Evolutionary conservation across 23 red algal species (phyloP).

Genomic region (Cyanidioschyzon merolae): DNA sequence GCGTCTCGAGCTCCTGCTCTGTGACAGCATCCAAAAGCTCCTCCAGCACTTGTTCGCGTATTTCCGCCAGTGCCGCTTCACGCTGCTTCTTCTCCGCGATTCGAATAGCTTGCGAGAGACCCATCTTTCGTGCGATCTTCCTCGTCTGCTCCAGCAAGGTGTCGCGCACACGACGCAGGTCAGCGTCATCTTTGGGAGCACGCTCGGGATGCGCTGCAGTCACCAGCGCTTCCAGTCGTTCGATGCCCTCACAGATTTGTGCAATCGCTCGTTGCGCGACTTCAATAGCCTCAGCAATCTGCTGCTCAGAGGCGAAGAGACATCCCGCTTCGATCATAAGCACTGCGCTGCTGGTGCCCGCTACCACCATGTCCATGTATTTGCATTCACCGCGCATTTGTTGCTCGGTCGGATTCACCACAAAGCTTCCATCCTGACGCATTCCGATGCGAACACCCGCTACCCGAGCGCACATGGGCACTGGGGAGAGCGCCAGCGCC

Average conservation of each 20-base stretch:
- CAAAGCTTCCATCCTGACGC: slow-evolving; percentile 29
- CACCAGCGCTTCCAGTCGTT: slow-evolving; percentile 21
- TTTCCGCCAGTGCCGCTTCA: slow-evolving; percentile 30
- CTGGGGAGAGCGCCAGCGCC: slow-evolving; percentile 49
- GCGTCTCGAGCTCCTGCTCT: background rate
- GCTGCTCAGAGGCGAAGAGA: slow-evolving; percentile 60
- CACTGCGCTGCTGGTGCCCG: slow-evolving; percentile 48
- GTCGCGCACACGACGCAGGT: slow-evolving; percentile 13
- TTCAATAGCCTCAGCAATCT: slow-evolving; percentile 37
- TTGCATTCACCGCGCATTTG: slow-evolving; percentile 13
- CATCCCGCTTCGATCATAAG: slow-evolving; percentile 80
- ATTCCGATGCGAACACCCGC: slow-evolving; percentile 60
- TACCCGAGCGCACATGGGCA: slow-evolving; percentile 49
- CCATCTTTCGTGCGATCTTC: slow-evolving; percentile 11
- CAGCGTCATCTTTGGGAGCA: slow-evolving; percentile 32
- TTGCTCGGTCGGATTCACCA: slow-evolving; percentile 46
- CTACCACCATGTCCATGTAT: slow-evolving; percentile 53
- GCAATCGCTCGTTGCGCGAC: slow-evolving; percentile 49
- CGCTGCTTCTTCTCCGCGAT: slow-evolving; percentile 50
- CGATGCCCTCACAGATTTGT: slow-evolving; percentile 52
- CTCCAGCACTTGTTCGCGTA: slow-evolving; percentile 36
- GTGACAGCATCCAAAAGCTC: background rate
- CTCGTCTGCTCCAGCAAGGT: slow-evolving; percentile 19
- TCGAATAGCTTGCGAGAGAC: slow-evolving; percentile 33
- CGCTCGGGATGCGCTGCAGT: background rate